A percentile compares a stretch with the other conserved stretches of the same genome.
Conservation (phyloP, 257 asterid species). For the Hygrophila difformis region DNA sequence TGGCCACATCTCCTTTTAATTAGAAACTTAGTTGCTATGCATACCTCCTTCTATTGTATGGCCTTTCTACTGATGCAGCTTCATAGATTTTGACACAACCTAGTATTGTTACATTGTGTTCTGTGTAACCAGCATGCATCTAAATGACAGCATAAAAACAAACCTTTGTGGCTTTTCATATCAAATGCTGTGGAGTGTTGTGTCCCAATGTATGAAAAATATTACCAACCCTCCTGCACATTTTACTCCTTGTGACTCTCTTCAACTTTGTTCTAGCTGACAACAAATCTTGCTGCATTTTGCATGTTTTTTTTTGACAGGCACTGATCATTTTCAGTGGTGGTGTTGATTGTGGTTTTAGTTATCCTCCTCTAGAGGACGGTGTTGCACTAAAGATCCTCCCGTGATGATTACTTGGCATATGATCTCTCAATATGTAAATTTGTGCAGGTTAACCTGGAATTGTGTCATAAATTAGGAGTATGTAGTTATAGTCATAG, state of each 20-base stretch:
- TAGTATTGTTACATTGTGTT: too few species aligned
- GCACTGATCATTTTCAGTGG: conserved; percentile 8
- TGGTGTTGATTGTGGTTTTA: conserved; percentile 2
- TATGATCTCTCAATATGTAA: background rate
- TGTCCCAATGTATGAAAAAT: background rate
- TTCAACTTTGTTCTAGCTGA: background rate
- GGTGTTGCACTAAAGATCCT: background rate
- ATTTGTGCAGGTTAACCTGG: background rate
- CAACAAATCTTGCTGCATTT: background rate
- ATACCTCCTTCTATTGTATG: too few species aligned
- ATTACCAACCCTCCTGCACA: background rate
- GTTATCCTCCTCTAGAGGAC: conserved; percentile 6
- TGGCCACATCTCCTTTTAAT: too few species aligned
- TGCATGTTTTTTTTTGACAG: conserved; percentile 18
- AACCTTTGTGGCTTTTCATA: too few species aligned
- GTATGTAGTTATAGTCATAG: too few species aligned
- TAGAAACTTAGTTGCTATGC: too few species aligned
- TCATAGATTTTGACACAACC: too few species aligned
- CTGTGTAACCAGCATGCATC: too few species aligned
- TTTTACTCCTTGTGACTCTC: background rate
- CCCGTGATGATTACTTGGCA: background rate
- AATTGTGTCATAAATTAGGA: too few species aligned
- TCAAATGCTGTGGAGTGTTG: background rate
- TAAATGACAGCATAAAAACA: too few species aligned
- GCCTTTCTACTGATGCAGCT: too few species aligned